Conservation (phyloP, 768 basidiomycete species). For the Pholiota conissans region DNA sequence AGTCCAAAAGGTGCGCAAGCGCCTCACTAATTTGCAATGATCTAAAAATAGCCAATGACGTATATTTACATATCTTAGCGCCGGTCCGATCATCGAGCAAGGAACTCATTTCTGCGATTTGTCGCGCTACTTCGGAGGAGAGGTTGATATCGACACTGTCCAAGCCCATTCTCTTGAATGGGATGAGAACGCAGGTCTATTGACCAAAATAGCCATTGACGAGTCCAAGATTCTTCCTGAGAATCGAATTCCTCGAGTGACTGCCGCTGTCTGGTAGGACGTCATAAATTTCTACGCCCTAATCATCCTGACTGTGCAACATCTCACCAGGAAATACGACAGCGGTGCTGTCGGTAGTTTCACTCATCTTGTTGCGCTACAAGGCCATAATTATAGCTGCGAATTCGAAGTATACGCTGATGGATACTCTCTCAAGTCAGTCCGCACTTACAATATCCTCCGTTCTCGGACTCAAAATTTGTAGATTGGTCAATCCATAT, state of each 20-base stretch:
- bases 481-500: constrained; percentile 88
- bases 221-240: constrained; percentile 83
- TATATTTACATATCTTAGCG: constrained; percentile 38
- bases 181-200: constrained; percentile 84
- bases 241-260: constrained; percentile 92
- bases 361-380: constrained; percentile 87
- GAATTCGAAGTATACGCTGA: constrained; percentile 94
- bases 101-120: constrained; percentile 98
- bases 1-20: constrained; percentile 67
- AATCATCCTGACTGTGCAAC: background rate
- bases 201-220: constrained; percentile 81
- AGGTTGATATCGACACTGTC: constrained; percentile 83
- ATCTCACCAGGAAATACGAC: constrained; percentile 78
- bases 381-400: constrained; percentile 92
- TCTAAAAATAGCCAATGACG: constrained; percentile 1
- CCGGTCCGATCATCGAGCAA: constrained; percentile 84
- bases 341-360: constrained; percentile 93
- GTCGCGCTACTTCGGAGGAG: constrained; percentile 96
- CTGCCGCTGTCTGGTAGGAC: constrained; percentile 82
- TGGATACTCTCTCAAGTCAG: constrained; percentile 83
- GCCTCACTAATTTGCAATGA: constrained; percentile 1
- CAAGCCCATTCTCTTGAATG: constrained; percentile 89
- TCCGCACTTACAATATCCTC: constrained; percentile 1
- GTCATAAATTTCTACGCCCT: background rate
- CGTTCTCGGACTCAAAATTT: background rate